Conservation (phyloP, 371 early-diverging fungal species). For the Mucor racemosus region DNA sequence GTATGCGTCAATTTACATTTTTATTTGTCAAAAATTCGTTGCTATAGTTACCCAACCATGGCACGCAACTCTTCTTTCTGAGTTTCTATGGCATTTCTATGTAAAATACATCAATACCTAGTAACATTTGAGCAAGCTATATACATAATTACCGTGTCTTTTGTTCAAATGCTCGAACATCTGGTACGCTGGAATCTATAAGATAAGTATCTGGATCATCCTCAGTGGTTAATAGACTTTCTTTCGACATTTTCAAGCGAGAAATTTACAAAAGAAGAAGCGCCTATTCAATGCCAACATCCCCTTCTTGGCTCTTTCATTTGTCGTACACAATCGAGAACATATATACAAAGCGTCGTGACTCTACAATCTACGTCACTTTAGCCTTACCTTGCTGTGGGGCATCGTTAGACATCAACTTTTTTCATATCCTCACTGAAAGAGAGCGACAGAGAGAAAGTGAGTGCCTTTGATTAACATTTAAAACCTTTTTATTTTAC, state of each 20-base stretch:
- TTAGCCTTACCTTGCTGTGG: not conserved
- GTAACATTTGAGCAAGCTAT: no score
- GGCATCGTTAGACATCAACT: not conserved
- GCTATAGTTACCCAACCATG: conserved; percentile 79
- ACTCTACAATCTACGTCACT: conserved; percentile 1
- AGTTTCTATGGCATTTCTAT: conserved; percentile 65
- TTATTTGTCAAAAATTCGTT: not conserved
- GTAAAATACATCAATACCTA: not conserved
- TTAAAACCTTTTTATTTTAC: no score
- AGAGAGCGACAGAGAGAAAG: not conserved
- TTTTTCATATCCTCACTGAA: not conserved
- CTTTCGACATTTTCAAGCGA: conserved; percentile 17
- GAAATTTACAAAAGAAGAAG: not conserved
- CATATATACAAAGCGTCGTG: not conserved
- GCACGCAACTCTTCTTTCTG: conserved; percentile 81
- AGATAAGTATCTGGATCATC: conserved; percentile 29
- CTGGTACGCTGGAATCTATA: conserved; percentile 25
- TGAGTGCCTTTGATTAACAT: no score
- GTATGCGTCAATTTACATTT: not conserved
- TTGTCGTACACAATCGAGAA: not conserved
- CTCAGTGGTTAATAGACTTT: not conserved
- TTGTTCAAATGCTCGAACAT: conserved; percentile 32
- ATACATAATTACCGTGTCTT: conserved; percentile 25
- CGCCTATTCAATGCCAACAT: conserved; percentile 1
- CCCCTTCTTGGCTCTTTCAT: not conserved